Evolutionary conservation across 2,329 filamentous ascomycete species (phyloP), one percentile per base, ranked within the genome.

Genomic region (Trichoderma afroharzianum): DNA sequence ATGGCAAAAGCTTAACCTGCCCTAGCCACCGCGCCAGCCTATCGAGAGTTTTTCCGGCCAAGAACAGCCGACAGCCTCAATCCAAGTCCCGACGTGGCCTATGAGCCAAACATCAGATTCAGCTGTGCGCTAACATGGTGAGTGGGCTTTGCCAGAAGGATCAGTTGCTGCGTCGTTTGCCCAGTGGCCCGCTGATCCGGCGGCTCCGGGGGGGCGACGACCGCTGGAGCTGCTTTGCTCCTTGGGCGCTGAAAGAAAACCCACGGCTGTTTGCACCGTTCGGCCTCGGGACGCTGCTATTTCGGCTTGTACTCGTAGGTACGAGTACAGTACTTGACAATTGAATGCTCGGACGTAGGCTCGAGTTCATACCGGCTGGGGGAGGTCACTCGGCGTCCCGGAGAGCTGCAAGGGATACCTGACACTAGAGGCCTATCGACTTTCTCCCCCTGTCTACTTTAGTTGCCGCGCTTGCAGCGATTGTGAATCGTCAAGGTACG

Each of bases 51-150:
- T 70, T 70, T 63, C 68, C 59, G 68, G 28, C 30, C 43, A 28
- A 21, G 21, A 70, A 63, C 68, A 70, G 68, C 68, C 68, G 68
- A 70, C 58, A 70, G 68, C 68, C 68, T 70, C 68, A 63, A 32
- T 63, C 11, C 68, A 70, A 70, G 68, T 70, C 68, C 68, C 68
- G 68, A 70, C 58, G 68, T 57, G 68, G 68, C 68, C 43, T 36
- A 50, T 50, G 43, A 21, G 39, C 39, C 58, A 69, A 43, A 69
- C 36, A 62, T 68, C 36, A 59, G 64, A 61, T 61, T 62, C 66
- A 69, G 66, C 66, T 69, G 64, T 59, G 36, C 55, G 39, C 66
- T 69, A 69, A 62, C n/a, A n/a, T n/a, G n/a, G n/a, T n/a, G n/a
- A 61, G 33, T 47, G 55, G 55, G 18, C 39, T 39, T 43, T 47